These are phyloP conservation scores for Dendrobium nobile DNA, from an alignment of 106 monocot genomes.

Conservation along the genomic window DNA sequence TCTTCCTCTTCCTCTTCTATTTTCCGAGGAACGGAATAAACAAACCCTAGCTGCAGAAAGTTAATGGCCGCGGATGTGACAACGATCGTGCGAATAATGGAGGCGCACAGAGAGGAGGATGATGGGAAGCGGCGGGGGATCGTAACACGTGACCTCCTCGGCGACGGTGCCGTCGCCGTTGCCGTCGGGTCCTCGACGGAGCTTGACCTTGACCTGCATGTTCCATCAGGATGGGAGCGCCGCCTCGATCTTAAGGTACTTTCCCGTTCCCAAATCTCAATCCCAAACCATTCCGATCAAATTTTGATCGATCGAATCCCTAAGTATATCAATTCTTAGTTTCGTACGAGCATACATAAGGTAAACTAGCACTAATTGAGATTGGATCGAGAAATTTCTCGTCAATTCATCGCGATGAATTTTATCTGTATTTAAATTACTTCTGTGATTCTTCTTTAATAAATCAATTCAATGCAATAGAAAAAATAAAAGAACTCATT, in stretches of 20 bases:
- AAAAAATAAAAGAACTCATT: too few relatives aligned
- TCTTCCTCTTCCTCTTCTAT: neutral
- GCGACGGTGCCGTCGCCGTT: neutral
- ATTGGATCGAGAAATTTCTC: too few relatives aligned
- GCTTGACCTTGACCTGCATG: constrained; percentile 26
- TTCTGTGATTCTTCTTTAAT: too few relatives aligned
- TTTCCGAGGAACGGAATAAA: neutral
- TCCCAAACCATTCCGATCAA: neutral
- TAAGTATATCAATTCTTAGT: too few relatives aligned
- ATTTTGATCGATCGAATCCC: neutral
- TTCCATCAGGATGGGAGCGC: constrained; percentile 17
- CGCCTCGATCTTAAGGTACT: constrained; percentile 21
- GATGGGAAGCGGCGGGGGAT: constrained; percentile 8
- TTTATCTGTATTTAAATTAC: too few relatives aligned
- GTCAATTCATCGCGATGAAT: too few relatives aligned
- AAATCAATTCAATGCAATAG: too few relatives aligned
- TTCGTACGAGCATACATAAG: too few relatives aligned
- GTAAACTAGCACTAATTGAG: too few relatives aligned
- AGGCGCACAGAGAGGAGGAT: constrained; percentile 4
- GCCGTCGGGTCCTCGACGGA: constrained; percentile 7
- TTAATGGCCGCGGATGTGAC: constrained; percentile 37
- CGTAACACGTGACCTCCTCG: constrained; percentile 27
- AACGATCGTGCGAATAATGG: constrained; percentile 12
- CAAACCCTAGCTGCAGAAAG: neutral
- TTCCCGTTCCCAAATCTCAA: neutral